Evolutionary conservation across 257 asterid species (phyloP).

Genomic region (Nicotiana undulata): DNA sequence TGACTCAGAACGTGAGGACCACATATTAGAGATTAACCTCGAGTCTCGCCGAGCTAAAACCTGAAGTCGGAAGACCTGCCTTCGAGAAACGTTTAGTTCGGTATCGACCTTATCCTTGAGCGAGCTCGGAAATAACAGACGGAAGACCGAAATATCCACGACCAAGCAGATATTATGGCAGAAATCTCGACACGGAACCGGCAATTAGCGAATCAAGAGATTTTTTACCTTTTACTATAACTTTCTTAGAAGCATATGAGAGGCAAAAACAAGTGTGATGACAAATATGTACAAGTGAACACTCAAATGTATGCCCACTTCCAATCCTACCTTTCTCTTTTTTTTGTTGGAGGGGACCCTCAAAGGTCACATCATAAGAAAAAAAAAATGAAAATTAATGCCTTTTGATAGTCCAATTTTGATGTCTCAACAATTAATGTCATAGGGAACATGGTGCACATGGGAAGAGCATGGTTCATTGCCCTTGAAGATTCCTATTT

Average conservation of each 20-base stretch:
- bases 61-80: too few species aligned
- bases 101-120: too few species aligned
- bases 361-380: slow-evolving; percentile 15
- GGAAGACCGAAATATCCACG: too few species aligned
- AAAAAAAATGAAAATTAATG: slow-evolving; percentile 24
- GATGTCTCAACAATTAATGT: slow-evolving; percentile 29
- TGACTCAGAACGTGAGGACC: too few species aligned
- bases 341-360: slow-evolving; percentile 33
- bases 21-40: too few species aligned
- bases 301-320: slow-evolving; percentile 16
- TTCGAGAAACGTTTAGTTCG: too few species aligned
- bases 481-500: slow-evolving; percentile 24
- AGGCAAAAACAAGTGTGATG: neutral
- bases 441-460: slow-evolving; percentile 32
- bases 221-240: too few species aligned
- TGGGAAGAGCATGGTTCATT: slow-evolving; percentile 27
- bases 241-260: neutral
- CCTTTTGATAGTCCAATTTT: slow-evolving; percentile 13
- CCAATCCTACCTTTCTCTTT: slow-evolving; percentile 17
- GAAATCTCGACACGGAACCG: too few species aligned
- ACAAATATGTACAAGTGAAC: slow-evolving; percentile 7
- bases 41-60: too few species aligned
- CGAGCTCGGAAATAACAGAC: too few species aligned
- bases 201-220: too few species aligned
- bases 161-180: too few species aligned